A percentile compares a stretch with the other conserved stretches of the same genome.
These are phyloP conservation scores for Biancaea sappan DNA, from an alignment of 306 rosid species.

Conservation along the genomic window DNA sequence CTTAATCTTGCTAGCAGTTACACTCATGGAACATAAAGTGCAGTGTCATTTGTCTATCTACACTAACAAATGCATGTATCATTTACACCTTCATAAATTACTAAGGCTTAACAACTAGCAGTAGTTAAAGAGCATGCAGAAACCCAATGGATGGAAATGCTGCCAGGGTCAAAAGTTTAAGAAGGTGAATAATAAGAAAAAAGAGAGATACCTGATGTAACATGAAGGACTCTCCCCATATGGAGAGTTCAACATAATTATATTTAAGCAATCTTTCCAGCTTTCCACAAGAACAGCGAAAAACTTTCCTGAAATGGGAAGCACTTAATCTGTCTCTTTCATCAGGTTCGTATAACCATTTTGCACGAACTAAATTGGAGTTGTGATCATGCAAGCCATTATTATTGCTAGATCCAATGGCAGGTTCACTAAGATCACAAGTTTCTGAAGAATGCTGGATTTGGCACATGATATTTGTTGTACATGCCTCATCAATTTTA, in stretches of 20 bases:
- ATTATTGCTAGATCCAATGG: constrained; percentile 30
- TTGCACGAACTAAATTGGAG: constrained; percentile 56
- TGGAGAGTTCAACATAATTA: constrained; percentile 64
- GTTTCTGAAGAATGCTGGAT: constrained; percentile 34
- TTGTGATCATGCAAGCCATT: constrained; percentile 40
- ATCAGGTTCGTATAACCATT: constrained; percentile 85
- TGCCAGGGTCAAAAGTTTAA: neutral
- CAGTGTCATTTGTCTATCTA: neutral
- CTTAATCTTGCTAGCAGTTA: neutral
- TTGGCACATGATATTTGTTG: constrained; percentile 23
- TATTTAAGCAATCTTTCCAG: constrained; percentile 59
- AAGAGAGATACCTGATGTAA: constrained; percentile 76
- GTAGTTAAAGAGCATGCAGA: neutral
- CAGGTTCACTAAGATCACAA: constrained; percentile 32
- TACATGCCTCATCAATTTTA: constrained; percentile 21
- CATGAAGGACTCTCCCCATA: constrained; percentile 97
- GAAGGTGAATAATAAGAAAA: constrained; percentile 8
- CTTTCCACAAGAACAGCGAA: constrained; percentile 67
- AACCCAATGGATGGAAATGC: neutral
- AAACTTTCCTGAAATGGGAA: constrained; percentile 86
- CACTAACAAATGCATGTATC: neutral
- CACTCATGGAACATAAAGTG: neutral
- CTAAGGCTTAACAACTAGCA: neutral
- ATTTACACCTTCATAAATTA: neutral
- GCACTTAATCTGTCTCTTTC: constrained; percentile 72